phyloP scores from a whole-genome alignment of 2,329 filamentous ascomycete species.

The Sclerotinia spermophila region DNA sequence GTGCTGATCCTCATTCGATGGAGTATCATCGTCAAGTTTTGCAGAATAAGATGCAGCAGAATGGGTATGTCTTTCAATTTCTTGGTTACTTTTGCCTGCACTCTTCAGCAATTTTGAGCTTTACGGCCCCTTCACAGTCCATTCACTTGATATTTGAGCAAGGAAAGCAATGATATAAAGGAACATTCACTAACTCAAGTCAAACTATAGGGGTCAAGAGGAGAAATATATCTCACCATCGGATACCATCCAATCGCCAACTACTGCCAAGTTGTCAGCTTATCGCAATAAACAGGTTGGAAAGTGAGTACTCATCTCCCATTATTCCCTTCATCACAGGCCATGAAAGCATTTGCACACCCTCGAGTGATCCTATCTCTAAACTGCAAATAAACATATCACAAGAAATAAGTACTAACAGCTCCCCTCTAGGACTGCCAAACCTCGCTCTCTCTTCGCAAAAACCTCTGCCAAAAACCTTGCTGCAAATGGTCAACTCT shows the following conservation, averaged over 20 bases:
- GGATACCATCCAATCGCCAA: slow-evolving; percentile 86
- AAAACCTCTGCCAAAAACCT: slow-evolving; percentile 63
- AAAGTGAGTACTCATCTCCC: slow-evolving; percentile 51
- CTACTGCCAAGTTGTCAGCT: slow-evolving; percentile 75
- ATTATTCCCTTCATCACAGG: not conserved
- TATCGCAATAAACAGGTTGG: slow-evolving; percentile 76
- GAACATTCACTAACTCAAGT: not conserved
- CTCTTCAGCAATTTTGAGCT: not conserved
- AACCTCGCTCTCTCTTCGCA: slow-evolving; percentile 66
- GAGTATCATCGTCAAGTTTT: slow-evolving; percentile 76
- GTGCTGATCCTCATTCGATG: slow-evolving; percentile 57
- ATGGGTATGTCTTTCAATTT: slow-evolving; percentile 50
- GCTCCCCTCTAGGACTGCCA: slow-evolving; percentile 46
- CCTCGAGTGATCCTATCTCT: not conserved
- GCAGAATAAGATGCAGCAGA: slow-evolving; percentile 66
- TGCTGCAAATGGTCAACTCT: slow-evolving; percentile 26
- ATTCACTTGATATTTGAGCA: not conserved
- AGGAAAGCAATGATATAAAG: not conserved
- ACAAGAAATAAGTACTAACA: slow-evolving; percentile 22
- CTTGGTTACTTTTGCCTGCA: not conserved
- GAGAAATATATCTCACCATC: slow-evolving; percentile 70
- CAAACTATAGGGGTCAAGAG: slow-evolving; percentile 24
- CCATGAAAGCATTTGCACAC: not conserved
- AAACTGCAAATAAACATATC: not conserved
- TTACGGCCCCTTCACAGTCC: not conserved